Conservation (phyloP, 1,139 yeast species). For the Neolecta irregularis region DNA sequence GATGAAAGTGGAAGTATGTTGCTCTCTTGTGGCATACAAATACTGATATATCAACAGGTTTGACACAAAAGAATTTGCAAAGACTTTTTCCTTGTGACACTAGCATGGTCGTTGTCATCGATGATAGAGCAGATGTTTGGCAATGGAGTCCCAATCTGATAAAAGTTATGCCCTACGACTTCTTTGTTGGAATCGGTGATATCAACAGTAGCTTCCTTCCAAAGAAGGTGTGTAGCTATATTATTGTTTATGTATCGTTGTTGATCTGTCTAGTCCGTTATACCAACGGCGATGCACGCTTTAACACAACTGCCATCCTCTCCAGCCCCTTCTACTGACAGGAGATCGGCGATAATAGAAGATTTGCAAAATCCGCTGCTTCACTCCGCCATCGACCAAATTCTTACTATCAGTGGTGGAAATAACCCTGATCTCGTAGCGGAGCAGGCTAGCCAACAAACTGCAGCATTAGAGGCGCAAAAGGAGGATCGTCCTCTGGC, state of each 20-base stretch:
- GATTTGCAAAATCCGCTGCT: too few species aligned
- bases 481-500: slow-evolving; percentile 70
- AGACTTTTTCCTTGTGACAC: slow-evolving; percentile 91
- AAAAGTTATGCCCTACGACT: slow-evolving; percentile 88
- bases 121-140: slow-evolving; percentile 98
- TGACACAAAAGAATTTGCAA: slow-evolving; percentile 75
- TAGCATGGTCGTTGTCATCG: slow-evolving; percentile 89
- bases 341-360: slow-evolving; percentile 15
- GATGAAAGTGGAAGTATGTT: slow-evolving; percentile 74
- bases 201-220: slow-evolving; percentile 88
- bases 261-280: too few species aligned
- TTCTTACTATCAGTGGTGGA: slow-evolving; percentile 18
- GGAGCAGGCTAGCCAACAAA: slow-evolving; percentile 35
- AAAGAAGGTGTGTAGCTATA: slow-evolving; percentile 33
- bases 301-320: slow-evolving; percentile 1
- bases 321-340: slow-evolving; percentile 6
- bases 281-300: not conserved
- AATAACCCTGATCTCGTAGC: slow-evolving; percentile 19
- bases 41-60: slow-evolving; percentile 10
- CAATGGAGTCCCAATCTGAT: slow-evolving; percentile 86
- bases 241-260: not conserved
- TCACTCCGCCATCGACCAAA: slow-evolving; percentile 18
- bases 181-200: slow-evolving; percentile 94
- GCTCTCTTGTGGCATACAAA: not conserved
- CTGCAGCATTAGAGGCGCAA: slow-evolving; percentile 47